A percentile compares a stretch with the other conserved stretches of the same genome.
These are phyloP conservation scores for Metschnikowia peoriensis DNA, from an alignment of 805 yeast genomes.

Conservation along the genomic window DNA sequence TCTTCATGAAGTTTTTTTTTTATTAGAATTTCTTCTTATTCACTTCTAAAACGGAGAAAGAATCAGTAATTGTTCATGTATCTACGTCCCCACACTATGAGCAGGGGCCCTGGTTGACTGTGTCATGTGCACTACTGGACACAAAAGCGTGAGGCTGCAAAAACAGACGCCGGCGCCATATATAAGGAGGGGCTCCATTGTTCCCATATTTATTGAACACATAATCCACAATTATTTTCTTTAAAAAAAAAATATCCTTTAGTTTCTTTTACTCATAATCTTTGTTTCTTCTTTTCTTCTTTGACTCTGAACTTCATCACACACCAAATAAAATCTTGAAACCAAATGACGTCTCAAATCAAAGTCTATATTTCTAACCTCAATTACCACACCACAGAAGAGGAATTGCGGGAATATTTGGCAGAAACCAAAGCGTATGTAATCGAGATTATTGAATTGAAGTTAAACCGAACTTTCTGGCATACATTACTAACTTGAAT, in stretches of 20 bases:
- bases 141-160: slow-evolving; percentile 13
- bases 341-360: slow-evolving; percentile 5
- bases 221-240: background rate
- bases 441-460: background rate
- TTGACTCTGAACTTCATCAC: background rate
- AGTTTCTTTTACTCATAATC: background rate
- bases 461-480: background rate
- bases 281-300: background rate
- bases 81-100: background rate
- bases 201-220: background rate
- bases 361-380: slow-evolving; percentile 54
- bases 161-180: slow-evolving; percentile 6
- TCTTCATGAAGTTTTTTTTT: too few species aligned
- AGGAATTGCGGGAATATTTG: slow-evolving; percentile 47
- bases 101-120: background rate
- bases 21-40: too few species aligned
- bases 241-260: background rate
- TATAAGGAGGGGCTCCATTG: slow-evolving; percentile 6
- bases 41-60: too few species aligned
- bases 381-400: slow-evolving; percentile 50
- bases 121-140: slow-evolving; percentile 4
- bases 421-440: slow-evolving; percentile 48
- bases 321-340: background rate
- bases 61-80: background rate
- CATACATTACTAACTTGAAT: background rate